Evolutionary conservation across 441 rosid species (phyloP).

Genomic region (Biscutella laevigata): DNA sequence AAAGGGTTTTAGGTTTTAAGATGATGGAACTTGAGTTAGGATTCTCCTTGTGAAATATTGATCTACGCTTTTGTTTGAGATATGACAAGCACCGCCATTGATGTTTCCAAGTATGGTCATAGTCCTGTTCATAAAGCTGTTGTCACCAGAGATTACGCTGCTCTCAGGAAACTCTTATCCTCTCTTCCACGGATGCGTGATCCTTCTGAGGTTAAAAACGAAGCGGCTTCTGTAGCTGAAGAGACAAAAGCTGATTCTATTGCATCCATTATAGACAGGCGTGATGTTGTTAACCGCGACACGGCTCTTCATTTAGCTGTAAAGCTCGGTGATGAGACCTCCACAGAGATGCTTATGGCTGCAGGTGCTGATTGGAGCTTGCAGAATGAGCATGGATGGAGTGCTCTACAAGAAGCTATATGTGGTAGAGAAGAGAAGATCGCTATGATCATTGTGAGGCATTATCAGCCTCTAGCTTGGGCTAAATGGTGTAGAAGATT

Average conservation of each 20-base stretch:
- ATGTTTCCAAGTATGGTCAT: constrained; percentile 66
- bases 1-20: constrained; percentile 12
- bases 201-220: constrained; percentile 66
- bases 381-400: constrained; percentile 97
- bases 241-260: constrained; percentile 85
- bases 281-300: constrained; percentile 86
- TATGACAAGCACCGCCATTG: constrained; percentile 78
- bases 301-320: constrained; percentile 95
- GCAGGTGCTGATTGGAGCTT: constrained; percentile 98
- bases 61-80: constrained; percentile 6
- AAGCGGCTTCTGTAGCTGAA: constrained; percentile 70
- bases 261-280: constrained; percentile 65
- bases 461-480: constrained; percentile 95
- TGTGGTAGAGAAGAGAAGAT: constrained; percentile 73
- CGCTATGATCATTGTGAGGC: constrained; percentile 79
- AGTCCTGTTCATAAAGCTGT: constrained; percentile 89
- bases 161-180: constrained; percentile 65
- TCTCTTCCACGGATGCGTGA: constrained; percentile 67
- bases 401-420: constrained; percentile 93
- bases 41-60: too few species aligned
- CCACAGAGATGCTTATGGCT: constrained; percentile 91
- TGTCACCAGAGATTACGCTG: constrained; percentile 53
- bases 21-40: constrained; percentile 6
- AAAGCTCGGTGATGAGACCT: constrained; percentile 70
- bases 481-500: constrained; percentile 97